phyloP scores from a whole-genome alignment of 2,329 filamentous ascomycete genomes.

The Bipolaris oryzae region DNA sequence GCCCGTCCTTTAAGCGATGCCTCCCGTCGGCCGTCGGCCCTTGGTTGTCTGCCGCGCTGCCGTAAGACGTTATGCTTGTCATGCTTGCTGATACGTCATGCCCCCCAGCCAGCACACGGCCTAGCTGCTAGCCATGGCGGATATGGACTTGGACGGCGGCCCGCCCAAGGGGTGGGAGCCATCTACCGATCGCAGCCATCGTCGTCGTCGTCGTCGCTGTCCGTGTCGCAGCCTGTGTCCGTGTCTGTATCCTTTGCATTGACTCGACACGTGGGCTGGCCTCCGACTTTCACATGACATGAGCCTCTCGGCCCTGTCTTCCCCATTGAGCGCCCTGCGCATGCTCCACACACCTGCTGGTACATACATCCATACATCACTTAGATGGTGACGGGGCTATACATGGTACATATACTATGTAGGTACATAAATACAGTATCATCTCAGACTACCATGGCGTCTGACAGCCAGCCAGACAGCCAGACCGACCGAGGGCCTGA shows the following conservation, averaged over 20 bases:
- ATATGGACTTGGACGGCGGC: no score
- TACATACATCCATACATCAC: no score
- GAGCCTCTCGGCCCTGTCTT: slow-evolving; percentile 18
- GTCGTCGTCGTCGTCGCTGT: no score
- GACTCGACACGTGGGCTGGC: slow-evolving; percentile 22
- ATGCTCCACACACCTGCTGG: slow-evolving; percentile 10
- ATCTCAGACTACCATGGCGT: neutral
- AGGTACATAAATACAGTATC: neutral
- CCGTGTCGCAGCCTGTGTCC: no score
- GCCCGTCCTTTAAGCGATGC: slow-evolving; percentile 7
- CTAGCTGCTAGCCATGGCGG: neutral
- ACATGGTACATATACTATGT: no score
- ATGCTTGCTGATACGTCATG: neutral
- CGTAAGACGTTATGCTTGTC: slow-evolving; percentile 9
- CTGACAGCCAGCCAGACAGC: slow-evolving; percentile 4
- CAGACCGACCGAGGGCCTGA: neutral
- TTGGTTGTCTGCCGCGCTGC: slow-evolving; percentile 6
- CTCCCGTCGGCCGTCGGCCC: neutral
- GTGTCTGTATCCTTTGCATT: no score
- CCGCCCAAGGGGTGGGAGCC: no score
- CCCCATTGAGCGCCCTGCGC: slow-evolving; percentile 22
- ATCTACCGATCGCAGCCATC: no score
- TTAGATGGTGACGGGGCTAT: neutral
- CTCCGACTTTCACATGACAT: slow-evolving; percentile 13
- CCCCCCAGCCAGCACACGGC: neutral